Percentiles rank a stretch among this genome's conserved stretches.
These are phyloP conservation scores for Suhomyces tanzawaensis DNA, from an alignment of 805 yeast genomes.

Conservation along the genomic window DNA sequence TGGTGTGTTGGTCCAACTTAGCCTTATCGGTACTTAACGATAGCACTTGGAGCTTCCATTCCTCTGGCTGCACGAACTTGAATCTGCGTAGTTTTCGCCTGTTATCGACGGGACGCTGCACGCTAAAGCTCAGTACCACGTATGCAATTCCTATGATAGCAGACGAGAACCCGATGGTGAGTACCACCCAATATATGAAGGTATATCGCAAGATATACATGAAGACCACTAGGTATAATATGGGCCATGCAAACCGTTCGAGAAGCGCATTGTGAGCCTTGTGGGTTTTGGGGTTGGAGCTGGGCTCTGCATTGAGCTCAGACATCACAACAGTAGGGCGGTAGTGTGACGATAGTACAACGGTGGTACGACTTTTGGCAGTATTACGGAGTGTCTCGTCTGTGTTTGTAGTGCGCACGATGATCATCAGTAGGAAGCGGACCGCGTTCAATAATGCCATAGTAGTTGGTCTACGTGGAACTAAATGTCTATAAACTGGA, in stretches of 20 bases:
- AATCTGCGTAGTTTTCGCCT: constrained; percentile 5
- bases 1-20: constrained; percentile 21
- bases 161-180: not conserved
- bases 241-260: not conserved
- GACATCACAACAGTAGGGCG: not conserved
- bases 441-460: too few relatives aligned
- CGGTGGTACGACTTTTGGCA: too few relatives aligned
- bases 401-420: too few relatives aligned
- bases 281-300: not conserved
- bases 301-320: not conserved
- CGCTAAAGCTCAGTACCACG: constrained; percentile 1
- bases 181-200: constrained; percentile 9
- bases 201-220: constrained; percentile 10
- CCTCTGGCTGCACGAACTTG: constrained; percentile 5
- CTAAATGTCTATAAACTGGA: too few relatives aligned
- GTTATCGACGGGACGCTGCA: not conserved
- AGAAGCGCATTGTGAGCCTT: not conserved
- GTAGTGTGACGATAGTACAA: too few relatives aligned
- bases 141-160: not conserved
- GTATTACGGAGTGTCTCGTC: too few relatives aligned
- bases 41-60: constrained; percentile 11
- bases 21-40: not conserved
- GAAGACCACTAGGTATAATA: not conserved
- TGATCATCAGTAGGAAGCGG: too few relatives aligned
- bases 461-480: too few relatives aligned